A percentile compares a stretch with the other conserved stretches of the same genome.
phyloP scores from a whole-genome alignment of 331 rosid genomes.

The Pyrus hybrid region DNA sequence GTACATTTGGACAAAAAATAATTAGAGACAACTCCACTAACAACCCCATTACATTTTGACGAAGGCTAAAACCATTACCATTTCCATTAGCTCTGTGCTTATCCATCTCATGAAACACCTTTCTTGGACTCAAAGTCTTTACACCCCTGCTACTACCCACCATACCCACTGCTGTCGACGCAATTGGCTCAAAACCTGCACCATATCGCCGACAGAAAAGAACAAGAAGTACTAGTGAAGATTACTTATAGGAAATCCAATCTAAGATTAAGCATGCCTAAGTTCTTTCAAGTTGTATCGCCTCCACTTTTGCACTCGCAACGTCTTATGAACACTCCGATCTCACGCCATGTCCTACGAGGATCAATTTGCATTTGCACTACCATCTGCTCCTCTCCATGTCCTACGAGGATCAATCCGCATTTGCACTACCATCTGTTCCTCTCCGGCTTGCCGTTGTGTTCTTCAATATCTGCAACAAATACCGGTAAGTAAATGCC shows the following conservation, averaged over 20 bases:
- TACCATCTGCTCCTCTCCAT: no score
- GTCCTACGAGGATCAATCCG: constrained; percentile 18
- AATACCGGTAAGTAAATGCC: background rate
- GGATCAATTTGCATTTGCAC: no score
- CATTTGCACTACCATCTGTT: constrained; percentile 21
- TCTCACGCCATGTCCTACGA: no score
- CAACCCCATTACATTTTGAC: no score
- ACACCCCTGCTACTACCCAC: background rate
- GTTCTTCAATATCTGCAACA: constrained; percentile 62
- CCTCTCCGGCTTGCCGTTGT: constrained; percentile 60
- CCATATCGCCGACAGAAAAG: background rate
- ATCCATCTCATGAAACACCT: no score
- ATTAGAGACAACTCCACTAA: no score
- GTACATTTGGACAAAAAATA: no score
- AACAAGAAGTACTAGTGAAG: background rate
- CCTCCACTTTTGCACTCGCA: background rate
- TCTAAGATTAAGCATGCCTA: background rate
- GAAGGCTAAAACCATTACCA: no score
- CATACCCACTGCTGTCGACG: background rate
- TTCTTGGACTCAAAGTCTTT: no score
- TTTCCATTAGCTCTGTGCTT: no score
- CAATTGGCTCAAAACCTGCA: background rate
- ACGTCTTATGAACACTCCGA: background rate
- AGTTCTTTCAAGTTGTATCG: background rate
- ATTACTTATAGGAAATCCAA: background rate